phyloP scores from a whole-genome alignment of 2,329 filamentous ascomycete genomes.

The Alternaria infectoria region DNA sequence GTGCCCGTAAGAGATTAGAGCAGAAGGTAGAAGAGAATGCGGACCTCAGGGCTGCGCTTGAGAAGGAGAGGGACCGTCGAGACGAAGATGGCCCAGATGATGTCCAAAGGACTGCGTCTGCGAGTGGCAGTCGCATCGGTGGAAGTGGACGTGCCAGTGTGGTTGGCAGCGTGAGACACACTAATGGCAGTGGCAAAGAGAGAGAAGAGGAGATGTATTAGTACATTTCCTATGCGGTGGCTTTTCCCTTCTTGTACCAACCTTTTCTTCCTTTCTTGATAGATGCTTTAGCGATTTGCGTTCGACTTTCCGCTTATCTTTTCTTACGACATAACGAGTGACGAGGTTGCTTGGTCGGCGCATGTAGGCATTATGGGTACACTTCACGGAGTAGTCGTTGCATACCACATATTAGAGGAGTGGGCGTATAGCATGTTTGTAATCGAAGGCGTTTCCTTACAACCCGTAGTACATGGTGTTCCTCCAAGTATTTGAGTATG shows the following conservation, averaged over 20 bases:
- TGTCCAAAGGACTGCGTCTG: conserved; percentile 24
- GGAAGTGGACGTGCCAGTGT: conserved; percentile 29
- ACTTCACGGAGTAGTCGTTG: not conserved
- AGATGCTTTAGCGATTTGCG: conserved; percentile 5
- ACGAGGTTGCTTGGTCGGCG: conserved; percentile 8
- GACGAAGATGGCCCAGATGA: conserved; percentile 25
- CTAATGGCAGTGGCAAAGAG: conserved; percentile 14
- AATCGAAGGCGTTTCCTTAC: not conserved
- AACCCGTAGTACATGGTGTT: not conserved
- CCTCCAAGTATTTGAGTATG: not conserved
- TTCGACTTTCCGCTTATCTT: not conserved
- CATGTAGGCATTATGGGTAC: not conserved
- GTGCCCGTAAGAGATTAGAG: conserved; percentile 79
- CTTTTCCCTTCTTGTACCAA: not conserved
- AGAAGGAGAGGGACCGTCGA: conserved; percentile 57
- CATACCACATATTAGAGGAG: not conserved
- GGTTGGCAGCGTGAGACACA: conserved; percentile 18
- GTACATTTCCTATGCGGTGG: conserved; percentile 10
- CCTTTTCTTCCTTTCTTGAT: not conserved
- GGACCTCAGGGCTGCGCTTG: conserved; percentile 69
- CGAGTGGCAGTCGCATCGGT: conserved; percentile 24
- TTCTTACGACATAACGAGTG: conserved; percentile 14
- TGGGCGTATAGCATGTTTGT: not conserved
- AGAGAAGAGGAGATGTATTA: conserved; percentile 31
- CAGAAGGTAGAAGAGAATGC: conserved; percentile 77